These are phyloP conservation scores for Neocallimastix lanati DNA, from an alignment of 192 early-diverging fungal genomes.

Conservation along the genomic window DNA sequence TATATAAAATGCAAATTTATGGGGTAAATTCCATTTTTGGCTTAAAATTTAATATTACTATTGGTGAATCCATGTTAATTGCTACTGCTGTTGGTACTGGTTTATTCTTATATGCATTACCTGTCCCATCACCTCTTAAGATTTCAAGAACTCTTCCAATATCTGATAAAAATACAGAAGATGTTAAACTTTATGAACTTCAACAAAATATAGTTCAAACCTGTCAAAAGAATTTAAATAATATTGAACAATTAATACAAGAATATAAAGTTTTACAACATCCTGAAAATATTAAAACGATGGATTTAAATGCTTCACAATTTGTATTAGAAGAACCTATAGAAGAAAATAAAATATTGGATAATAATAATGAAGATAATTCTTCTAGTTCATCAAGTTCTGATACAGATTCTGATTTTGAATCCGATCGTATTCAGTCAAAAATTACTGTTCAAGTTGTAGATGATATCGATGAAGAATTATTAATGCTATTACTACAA, in stretches of 20 bases:
- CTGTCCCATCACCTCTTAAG: constrained; percentile 46
- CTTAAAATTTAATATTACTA: constrained; percentile 28
- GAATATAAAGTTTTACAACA: not conserved
- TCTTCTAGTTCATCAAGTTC: not conserved
- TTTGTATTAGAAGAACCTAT: not conserved
- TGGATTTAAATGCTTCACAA: not conserved
- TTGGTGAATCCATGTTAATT: constrained; percentile 19
- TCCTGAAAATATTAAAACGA: not conserved
- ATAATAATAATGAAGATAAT: not conserved
- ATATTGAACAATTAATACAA: constrained; percentile 21
- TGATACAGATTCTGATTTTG: not conserved
- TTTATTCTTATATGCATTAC: constrained; percentile 48
- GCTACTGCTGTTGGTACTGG: constrained; percentile 25
- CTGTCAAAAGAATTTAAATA: constrained; percentile 41
- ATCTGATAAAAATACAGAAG: constrained; percentile 54
- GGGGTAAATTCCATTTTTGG: constrained; percentile 65
- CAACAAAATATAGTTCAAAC: constrained; percentile 46
- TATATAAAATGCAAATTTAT: constrained; percentile 58
- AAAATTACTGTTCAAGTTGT: not conserved
- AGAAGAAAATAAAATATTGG: not conserved
- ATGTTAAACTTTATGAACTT: constrained; percentile 42
- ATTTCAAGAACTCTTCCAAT: constrained; percentile 41
- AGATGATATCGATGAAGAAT: not conserved
- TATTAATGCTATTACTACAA: not conserved
- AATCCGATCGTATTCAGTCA: not conserved